Conservation (phyloP, 768 basidiomycete genomes). For the Tricholoma terreum region DNA sequence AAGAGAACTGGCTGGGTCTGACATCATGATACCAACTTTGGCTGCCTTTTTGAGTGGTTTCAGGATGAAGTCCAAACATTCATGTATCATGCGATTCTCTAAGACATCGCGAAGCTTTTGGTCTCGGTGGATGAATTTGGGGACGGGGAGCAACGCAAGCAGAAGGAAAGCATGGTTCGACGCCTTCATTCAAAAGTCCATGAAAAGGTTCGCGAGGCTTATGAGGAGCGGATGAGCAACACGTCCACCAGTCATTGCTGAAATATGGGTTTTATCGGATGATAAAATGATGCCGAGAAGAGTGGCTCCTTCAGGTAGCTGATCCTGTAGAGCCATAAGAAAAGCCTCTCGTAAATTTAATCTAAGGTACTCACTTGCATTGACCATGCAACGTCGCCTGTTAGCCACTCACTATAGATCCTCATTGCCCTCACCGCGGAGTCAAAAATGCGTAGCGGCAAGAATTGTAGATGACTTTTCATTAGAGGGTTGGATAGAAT, state of each 20-base stretch:
- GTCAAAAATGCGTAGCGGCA: conserved; percentile 12
- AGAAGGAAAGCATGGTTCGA: conserved; percentile 17
- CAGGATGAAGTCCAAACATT: conserved; percentile 27
- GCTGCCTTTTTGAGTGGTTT: conserved; percentile 28
- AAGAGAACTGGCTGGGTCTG: conserved; percentile 22
- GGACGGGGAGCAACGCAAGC: conserved; percentile 15
- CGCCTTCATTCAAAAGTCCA: conserved; percentile 11
- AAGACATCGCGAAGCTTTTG: conserved; percentile 19
- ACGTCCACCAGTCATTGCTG: conserved; percentile 12
- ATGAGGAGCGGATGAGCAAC: conserved; percentile 13
- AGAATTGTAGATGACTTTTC: conserved; percentile 20
- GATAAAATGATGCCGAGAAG: conserved; percentile 17
- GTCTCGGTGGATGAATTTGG: conserved; percentile 8
- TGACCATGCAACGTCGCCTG: conserved; percentile 18
- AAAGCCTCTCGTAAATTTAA: not conserved
- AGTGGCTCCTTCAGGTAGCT: conserved; percentile 10
- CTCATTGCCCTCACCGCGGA: conserved; percentile 8
- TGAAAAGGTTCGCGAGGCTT: conserved; percentile 13
- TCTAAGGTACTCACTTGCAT: conserved; percentile 15
- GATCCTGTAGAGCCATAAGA: not conserved
- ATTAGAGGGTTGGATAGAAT: conserved; percentile 25
- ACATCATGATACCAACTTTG: conserved; percentile 23
- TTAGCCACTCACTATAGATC: conserved; percentile 22
- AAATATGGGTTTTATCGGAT: conserved; percentile 18
- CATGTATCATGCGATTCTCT: conserved; percentile 25